phyloP scores from a whole-genome alignment of 1,284 basidiomycete genomes.

The Psilocybe mexicana region DNA sequence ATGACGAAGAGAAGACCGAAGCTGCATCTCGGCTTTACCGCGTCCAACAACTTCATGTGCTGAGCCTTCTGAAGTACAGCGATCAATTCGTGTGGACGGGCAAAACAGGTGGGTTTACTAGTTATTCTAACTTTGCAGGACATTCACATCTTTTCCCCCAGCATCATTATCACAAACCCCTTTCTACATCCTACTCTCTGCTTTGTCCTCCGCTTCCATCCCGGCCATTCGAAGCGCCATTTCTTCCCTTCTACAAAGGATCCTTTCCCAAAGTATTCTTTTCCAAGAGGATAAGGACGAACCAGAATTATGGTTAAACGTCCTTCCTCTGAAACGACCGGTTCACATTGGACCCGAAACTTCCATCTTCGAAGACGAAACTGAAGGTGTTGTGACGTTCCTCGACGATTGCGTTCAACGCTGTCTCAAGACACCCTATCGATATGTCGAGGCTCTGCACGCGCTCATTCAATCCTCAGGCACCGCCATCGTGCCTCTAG shows the following conservation, averaged over 20 bases:
- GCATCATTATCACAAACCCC: constrained; percentile 51
- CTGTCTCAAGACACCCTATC: constrained; percentile 84
- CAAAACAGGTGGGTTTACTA: constrained; percentile 56
- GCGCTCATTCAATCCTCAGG: constrained; percentile 23
- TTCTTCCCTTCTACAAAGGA: constrained; percentile 54
- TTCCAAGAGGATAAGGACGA: constrained; percentile 84
- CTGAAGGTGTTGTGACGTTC: constrained; percentile 65
- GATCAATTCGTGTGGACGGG: constrained; percentile 78
- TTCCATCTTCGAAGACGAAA: constrained; percentile 57
- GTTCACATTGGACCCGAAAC: constrained; percentile 29
- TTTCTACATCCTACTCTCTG: constrained; percentile 68
- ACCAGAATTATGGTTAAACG: constrained; percentile 73
- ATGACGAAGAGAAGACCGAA: constrained; percentile 24
- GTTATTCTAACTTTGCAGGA: neutral
- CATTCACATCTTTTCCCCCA: constrained; percentile 18
- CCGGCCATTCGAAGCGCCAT: constrained; percentile 58
- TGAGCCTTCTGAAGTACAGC: constrained; percentile 70
- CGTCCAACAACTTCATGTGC: constrained; percentile 75
- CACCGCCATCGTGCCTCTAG: constrained; percentile 33
- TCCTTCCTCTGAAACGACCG: constrained; percentile 45
- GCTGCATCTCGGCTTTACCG: constrained; percentile 51
- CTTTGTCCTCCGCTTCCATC: constrained; percentile 54
- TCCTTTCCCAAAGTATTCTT: constrained; percentile 70
- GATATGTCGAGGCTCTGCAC: constrained; percentile 78
- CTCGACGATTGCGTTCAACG: constrained; percentile 86